Evolutionary conservation across 257 asterid genomes (phyloP).

Genomic region (Capsicum rhomboideum): DNA sequence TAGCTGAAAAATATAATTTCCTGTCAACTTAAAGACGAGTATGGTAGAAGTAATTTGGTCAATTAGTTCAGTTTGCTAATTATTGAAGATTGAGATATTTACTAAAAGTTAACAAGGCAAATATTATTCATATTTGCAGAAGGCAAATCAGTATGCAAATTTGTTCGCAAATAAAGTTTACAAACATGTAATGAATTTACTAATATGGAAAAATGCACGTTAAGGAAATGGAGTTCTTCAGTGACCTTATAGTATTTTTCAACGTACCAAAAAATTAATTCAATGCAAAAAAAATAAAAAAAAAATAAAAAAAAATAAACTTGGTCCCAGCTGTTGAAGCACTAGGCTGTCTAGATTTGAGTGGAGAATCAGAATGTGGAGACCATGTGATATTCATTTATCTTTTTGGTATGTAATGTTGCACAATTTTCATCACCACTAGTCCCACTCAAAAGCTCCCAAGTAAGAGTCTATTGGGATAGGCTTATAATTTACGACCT

Average conservation of each 20-base stretch:
- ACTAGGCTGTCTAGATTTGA: not conserved
- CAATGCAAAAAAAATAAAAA: not conserved
- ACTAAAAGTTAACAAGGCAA: not conserved
- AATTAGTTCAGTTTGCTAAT: not conserved
- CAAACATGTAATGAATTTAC: too few species aligned
- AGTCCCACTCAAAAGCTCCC: not conserved
- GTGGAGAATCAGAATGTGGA: not conserved
- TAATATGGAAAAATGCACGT: too few species aligned
- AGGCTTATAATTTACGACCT: too few species aligned
- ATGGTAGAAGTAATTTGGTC: not conserved
- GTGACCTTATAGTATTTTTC: too few species aligned
- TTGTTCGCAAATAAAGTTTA: not conserved
- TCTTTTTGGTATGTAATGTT: not conserved
- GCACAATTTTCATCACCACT: not conserved
- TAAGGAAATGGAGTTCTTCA: too few species aligned
- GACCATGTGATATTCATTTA: not conserved
- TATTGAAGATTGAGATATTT: not conserved
- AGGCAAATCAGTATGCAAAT: not conserved
- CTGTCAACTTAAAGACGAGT: not conserved
- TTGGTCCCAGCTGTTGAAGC: not conserved
- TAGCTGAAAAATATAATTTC: not conserved
- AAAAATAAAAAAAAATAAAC: too few species aligned
- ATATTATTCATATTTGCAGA: not conserved
- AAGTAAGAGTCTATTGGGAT: too few species aligned
- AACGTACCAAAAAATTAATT: not conserved